Base-by-base conservation (phyloP, 352 stramenopile species). In the Globisporangium nodosum region DNA sequence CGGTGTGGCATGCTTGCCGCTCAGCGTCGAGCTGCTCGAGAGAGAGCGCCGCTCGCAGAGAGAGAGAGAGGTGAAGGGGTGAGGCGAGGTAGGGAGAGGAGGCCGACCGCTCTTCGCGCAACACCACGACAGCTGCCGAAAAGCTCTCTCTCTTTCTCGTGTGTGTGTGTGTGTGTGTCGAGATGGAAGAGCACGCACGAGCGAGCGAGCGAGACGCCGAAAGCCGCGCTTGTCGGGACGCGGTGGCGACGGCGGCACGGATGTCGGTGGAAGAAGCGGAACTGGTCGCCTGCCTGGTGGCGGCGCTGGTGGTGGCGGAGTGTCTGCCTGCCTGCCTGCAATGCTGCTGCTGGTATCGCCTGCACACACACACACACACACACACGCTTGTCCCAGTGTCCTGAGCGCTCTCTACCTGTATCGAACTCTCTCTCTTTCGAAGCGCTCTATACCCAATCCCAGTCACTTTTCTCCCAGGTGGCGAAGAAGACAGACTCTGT, bases 381-480 rank as follows among this genome's bases (percentile, higher is more conserved):
- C 43, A 27, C 43, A 48, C 12, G 11, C 45, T 56, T 56, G 51
- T 56, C 51, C 51, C 51, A 56, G 51, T 49, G 51, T 39, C 51
- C 51, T 49, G 51, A 49, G 51, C 45, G 20, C 45, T 15, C 43
- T 9, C 43, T 18, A 47, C 12, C 42, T 49, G 1, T 49, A 21
- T 27, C 6, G 6, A 21, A 24, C 45, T 27, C 45, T 49, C n/a
- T 49, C 12, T 49, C 45, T 20, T 49, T 49, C 24, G 9, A 49
- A 31, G 45, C n/a, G 31, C 45, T 21, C 45, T 49, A 24, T 49
- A 49, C 11, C 21, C 45, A 49, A 31, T 49, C n/a, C 21, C n/a
- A 49, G 43, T 27, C 37, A 43, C 37, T 43, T 43, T 43, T 43
- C 37, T 43, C 37, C 37, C 37, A 16, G 33, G 27, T 48, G 18